These are phyloP conservation scores for Phytopythium mirpurense DNA, from an alignment of 352 stramenopile species.

Conservation along the genomic window DNA sequence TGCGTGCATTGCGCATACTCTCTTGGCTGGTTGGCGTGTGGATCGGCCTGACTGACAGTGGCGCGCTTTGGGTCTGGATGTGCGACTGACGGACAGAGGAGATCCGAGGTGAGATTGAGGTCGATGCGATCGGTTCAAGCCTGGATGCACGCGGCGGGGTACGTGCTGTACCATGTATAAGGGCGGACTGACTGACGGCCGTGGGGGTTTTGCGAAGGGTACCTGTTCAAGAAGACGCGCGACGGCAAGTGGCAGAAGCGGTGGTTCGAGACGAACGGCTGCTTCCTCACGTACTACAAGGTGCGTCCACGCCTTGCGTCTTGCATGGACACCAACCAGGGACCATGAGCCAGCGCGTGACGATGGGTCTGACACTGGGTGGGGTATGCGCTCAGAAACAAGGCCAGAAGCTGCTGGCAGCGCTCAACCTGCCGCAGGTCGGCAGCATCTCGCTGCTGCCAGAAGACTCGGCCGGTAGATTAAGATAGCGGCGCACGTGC, in stretches of 20 bases:
- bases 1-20: neutral
- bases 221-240: slow-evolving; percentile 92
- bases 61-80: neutral
- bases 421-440: slow-evolving; percentile 92
- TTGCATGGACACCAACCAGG: no score
- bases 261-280: slow-evolving; percentile 98
- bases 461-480: slow-evolving; percentile 59
- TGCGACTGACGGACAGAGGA: slow-evolving; percentile 23
- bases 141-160: no score
- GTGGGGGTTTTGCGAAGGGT: slow-evolving; percentile 56
- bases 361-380: no score
- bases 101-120: slow-evolving; percentile 50
- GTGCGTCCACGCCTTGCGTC: no score
- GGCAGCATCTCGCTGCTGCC: slow-evolving; percentile 69
- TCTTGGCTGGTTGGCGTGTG: no score
- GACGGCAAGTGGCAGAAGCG: slow-evolving; percentile 96
- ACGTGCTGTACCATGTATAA: no score
- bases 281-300: slow-evolving; percentile 99
- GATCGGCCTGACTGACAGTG: neutral
- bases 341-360: no score
- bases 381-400: slow-evolving; percentile 86
- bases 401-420: slow-evolving; percentile 92
- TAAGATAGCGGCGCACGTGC: neutral
- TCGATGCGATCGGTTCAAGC: no score
- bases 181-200: no score